These are phyloP conservation scores for Onygena corvina DNA, from an alignment of 2,329 filamentous ascomycete genomes.

Conservation along the genomic window DNA sequence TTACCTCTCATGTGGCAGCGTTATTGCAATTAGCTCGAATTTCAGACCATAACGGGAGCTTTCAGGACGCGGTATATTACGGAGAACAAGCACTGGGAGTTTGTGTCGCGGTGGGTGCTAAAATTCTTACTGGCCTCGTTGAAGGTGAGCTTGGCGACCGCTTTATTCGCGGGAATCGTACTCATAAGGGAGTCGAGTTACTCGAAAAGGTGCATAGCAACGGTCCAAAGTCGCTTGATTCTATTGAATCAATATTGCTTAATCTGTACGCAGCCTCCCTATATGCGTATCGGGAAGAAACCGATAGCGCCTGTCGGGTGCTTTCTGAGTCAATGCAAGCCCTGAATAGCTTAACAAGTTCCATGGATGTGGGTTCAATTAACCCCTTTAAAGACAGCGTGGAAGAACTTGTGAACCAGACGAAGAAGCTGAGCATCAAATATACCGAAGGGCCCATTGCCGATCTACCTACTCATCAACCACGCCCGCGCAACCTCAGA, in stretches of 20 bases:
- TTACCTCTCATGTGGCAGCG: constrained; percentile 59
- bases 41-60: constrained; percentile 74
- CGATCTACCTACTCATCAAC: constrained; percentile 6
- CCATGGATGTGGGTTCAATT: constrained; percentile 17
- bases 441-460: constrained; percentile 15
- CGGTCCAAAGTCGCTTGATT: constrained; percentile 40
- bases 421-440: constrained; percentile 33
- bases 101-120: constrained; percentile 54
- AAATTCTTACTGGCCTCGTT: constrained; percentile 40
- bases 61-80: constrained; percentile 79
- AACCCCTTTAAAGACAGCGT: constrained; percentile 21
- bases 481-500: not conserved
- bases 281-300: constrained; percentile 34
- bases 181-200: constrained; percentile 43
- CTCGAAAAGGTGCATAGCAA: constrained; percentile 46
- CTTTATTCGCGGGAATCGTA: constrained; percentile 39
- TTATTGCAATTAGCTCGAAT: constrained; percentile 63
- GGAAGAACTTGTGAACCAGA: constrained; percentile 31
- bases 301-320: constrained; percentile 35
- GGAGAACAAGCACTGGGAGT: constrained; percentile 72
- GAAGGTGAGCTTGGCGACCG: constrained; percentile 37
- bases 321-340: constrained; percentile 40
- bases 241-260: constrained; percentile 42
- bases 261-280: constrained; percentile 35
- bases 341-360: constrained; percentile 19